Evolutionary conservation across 495 filamentous ascomycete genomes (phyloP), one percentile per base, ranked within the genome.

Genomic region (Neurospora sp.): DNA sequence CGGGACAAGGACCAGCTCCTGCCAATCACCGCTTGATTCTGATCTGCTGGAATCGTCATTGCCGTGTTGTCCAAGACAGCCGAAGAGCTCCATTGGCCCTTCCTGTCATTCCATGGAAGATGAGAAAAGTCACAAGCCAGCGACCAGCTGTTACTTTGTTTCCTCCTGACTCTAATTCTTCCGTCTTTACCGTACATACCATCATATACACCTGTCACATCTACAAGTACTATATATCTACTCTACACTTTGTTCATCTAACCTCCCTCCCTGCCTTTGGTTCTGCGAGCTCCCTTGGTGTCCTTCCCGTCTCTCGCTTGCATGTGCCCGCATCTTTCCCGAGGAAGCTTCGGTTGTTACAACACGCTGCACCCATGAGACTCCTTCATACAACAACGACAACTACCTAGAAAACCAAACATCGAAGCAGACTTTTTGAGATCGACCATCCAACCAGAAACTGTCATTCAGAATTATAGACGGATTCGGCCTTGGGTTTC

Each of bases 11-110:
- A 39, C 35, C 46, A 76, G 74, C 74, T 76, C 41, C 35, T 18
- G 72, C 74, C 74, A 76, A 75, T 75, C 74, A 76, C 39, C 37
- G 27, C 54, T 62, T 62, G 54, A 62, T 62, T 62, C 54, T 62
- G 54, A 62, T 62, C 54, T 14, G 12, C 54, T 62, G 27, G 54
- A 62, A 62, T 62, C 54, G 54, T 62, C 54, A 62, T 62, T 62
- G 54, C 54, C 54, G 54, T 62, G 54, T 62, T 62, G 54, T 62
- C 54, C 54, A 62, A 35, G 54, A 35, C 48, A 59, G 48, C 54
- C 54, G 20, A 62, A 54, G 54, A 62, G 54, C 27, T 62, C 54
- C 54, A 62, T 62, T 62, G 54, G 54, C 54, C 54, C 23, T 62
- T 62, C 54, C 54, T 62, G 54, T 62, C 54, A 62, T 62, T 62